A percentile compares a stretch with the other conserved stretches of the same genome.
Evolutionary conservation across 192 early-diverging fungal genomes (phyloP).

Genomic region (Coemansia sp.): DNA sequence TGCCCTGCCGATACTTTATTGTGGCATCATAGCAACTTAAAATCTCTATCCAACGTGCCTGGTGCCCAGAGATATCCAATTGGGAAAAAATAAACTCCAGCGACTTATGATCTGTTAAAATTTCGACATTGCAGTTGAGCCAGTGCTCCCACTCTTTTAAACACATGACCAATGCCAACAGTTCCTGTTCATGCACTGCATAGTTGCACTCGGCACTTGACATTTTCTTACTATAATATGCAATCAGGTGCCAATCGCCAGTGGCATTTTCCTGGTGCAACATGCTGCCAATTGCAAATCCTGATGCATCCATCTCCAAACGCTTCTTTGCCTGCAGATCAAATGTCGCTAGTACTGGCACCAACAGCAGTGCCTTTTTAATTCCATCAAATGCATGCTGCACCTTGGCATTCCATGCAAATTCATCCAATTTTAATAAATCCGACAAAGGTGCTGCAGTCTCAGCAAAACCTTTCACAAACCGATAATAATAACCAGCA

Average conservation of each 20-base stretch:
- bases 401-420: not conserved
- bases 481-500: constrained; percentile 4
- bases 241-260: constrained; percentile 9
- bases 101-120: constrained; percentile 5
- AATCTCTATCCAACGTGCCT: constrained; percentile 8
- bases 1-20: constrained; percentile 6
- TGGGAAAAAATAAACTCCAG: constrained; percentile 7
- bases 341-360: constrained; percentile 8
- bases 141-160: constrained; percentile 5
- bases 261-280: constrained; percentile 4
- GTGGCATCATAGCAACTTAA: not conserved
- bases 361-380: not conserved
- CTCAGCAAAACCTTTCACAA: not conserved
- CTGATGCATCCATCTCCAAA: constrained; percentile 11
- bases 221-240: constrained; percentile 11
- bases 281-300: constrained; percentile 13
- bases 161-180: constrained; percentile 9
- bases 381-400: not conserved
- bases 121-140: not conserved
- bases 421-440: constrained; percentile 1
- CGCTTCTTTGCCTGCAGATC: constrained; percentile 7
- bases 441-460: constrained; percentile 2
- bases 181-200: constrained; percentile 8
- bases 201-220: constrained; percentile 7
- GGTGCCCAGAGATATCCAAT: not conserved